phyloP scores from a whole-genome alignment of 2,329 filamentous ascomycete genomes.

The Colletotrichum eremochloae region DNA sequence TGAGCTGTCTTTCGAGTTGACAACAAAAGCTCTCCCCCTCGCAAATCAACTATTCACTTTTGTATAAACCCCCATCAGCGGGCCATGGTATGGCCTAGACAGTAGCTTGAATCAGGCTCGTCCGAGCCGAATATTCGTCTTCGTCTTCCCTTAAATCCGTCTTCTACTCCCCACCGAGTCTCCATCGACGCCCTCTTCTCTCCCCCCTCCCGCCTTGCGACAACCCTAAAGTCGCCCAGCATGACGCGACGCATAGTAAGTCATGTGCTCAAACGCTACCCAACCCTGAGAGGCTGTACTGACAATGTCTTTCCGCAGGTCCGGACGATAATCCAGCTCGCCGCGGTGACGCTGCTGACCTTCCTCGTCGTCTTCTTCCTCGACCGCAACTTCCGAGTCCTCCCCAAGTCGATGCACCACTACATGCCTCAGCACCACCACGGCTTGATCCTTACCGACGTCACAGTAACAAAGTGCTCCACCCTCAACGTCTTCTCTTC shows the following conservation, averaged over 20 bases:
- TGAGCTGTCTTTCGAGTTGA: constrained; percentile 24
- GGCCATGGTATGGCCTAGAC: constrained; percentile 40
- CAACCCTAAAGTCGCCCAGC: constrained; percentile 31
- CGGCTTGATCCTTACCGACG: constrained; percentile 87
- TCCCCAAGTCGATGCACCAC: constrained; percentile 87
- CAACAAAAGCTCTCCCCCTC: constrained; percentile 30
- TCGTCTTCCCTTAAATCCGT: constrained; percentile 14
- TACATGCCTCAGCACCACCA: constrained; percentile 89
- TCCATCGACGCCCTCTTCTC: constrained; percentile 1
- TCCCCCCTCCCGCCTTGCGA: constrained; percentile 9
- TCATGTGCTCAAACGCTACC: neutral
- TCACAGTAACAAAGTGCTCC: constrained; percentile 83
- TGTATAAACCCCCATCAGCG: constrained; percentile 4
- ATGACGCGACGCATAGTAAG: constrained; percentile 46
- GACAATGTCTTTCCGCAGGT: constrained; percentile 55
- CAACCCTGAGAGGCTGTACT: neutral
- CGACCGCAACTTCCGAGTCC: constrained; percentile 88
- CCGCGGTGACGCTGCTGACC: constrained; percentile 73
- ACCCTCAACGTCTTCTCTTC: constrained; percentile 79
- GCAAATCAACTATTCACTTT: neutral
- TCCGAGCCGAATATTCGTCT: constrained; percentile 39
- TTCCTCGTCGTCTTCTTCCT: constrained; percentile 83
- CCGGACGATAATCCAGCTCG: constrained; percentile 81
- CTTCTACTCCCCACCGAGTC: neutral
- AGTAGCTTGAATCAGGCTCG: constrained; percentile 39